Percentiles rank a stretch among this genome's conserved stretches.
Conservation (phyloP, 331 rosid species). For the Malus hybrid region DNA sequence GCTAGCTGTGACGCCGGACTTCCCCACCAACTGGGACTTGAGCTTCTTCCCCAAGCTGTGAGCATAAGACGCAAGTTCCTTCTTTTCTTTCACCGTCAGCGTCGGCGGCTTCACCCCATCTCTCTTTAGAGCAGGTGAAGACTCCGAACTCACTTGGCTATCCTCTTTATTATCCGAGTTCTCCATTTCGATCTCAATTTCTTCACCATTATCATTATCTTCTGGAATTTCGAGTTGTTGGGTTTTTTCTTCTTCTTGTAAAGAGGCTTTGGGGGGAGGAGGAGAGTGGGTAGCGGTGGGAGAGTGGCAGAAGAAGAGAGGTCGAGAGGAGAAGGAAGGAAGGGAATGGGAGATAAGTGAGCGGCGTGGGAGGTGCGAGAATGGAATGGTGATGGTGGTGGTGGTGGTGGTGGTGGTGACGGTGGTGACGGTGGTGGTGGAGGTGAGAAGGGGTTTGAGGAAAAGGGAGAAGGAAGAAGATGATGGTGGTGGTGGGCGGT, state of each 20-base stretch:
- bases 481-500: constrained; percentile 15
- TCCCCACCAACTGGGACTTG: constrained; percentile 79
- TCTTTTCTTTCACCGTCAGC: constrained; percentile 72
- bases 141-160: not conserved
- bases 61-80: constrained; percentile 79
- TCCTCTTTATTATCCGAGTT: not conserved
- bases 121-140: constrained; percentile 28
- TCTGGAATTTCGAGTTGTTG: not conserved
- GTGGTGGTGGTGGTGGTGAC: not conserved
- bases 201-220: not conserved
- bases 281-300: constrained; percentile 9
- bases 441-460: constrained; percentile 29
- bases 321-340: not conserved
- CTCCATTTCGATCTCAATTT: not conserved
- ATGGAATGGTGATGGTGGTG: not conserved
- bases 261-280: not conserved
- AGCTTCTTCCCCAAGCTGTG: constrained; percentile 86
- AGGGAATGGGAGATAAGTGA: constrained; percentile 8
- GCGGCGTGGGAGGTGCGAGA: not conserved
- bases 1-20: constrained; percentile 70
- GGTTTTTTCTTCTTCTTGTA: not conserved
- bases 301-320: constrained; percentile 14
- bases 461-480: constrained; percentile 19
- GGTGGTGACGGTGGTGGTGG: not conserved
- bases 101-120: constrained; percentile 48